A percentile compares a stretch with the other conserved stretches of the same genome.
Evolutionary conservation across 176 grass and related monocot genomes (phyloP).

Genomic region (Phoenix roebelenii): DNA sequence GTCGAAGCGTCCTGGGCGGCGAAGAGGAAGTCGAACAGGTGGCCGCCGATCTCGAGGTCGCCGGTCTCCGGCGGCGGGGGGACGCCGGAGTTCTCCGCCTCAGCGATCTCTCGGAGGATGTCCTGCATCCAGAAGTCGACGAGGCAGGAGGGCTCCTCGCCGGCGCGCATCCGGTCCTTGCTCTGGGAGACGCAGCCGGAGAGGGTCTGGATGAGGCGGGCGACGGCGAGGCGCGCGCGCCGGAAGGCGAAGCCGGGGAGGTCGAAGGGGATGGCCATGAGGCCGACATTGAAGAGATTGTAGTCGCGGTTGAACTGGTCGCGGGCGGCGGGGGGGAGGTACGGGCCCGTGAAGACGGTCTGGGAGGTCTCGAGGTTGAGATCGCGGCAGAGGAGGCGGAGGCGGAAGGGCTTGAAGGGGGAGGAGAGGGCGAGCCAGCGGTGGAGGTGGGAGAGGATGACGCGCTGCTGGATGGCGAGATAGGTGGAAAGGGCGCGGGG

Average conservation of each 20-base stretch:
- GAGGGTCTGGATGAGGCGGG: constrained; percentile 52
- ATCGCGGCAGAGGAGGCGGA: constrained; percentile 66
- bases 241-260: constrained; percentile 75
- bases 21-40: constrained; percentile 85
- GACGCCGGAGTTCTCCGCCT: constrained; percentile 18
- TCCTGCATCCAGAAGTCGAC: constrained; percentile 92
- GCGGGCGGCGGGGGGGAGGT: constrained; percentile 36
- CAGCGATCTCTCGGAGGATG: constrained; percentile 36
- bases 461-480: constrained; percentile 55
- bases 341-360: constrained; percentile 69
- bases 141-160: constrained; percentile 61
- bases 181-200: constrained; percentile 35
- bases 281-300: constrained; percentile 67
- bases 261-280: constrained; percentile 76
- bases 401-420: constrained; percentile 6
- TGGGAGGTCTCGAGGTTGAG: constrained; percentile 95
- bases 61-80: constrained; percentile 21
- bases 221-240: constrained; percentile 44
- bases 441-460: constrained; percentile 44
- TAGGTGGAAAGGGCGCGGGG: constrained; percentile 63
- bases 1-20: constrained; percentile 93
- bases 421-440: constrained; percentile 32
- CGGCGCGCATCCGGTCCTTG: constrained; percentile 45
- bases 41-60: constrained; percentile 51
- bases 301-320: constrained; percentile 56